Evolutionary conservation across 345 rosid species (phyloP), one percentile per base, ranked within the genome.

Genomic region (Pistacia vera): DNA sequence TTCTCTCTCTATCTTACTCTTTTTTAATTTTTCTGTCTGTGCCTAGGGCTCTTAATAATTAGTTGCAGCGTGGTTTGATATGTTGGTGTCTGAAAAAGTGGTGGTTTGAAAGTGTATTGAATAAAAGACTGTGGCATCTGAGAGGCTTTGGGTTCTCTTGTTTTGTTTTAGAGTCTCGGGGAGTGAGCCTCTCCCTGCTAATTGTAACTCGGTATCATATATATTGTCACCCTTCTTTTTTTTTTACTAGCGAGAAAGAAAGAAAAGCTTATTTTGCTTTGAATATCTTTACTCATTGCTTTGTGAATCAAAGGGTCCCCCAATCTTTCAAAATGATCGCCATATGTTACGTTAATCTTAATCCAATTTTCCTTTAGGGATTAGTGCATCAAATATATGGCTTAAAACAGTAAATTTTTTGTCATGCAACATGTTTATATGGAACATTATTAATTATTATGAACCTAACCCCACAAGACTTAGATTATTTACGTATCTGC

Each of bases 11-110:
- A 28, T 49, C 38, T 49, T 30, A 66, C 6, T 51, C 14, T 44
- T 25, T 66, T 7, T 36, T 22, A 44, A 49, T 56, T 17, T 75
- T 46, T 41, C 41, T 61, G 48, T 36, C n/a, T 51, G 22, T 35
- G 62, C 74, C 55, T 77, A 63, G 79, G 79, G 77, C 79, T 78
- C 76, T 41, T 74, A 89, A 89, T 85, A 77, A 87, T 79, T 82
- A 89, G 89, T 76, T 75, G 80, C 84, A 83, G 86, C 51, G 80
- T 57, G 75, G 83, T 79, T 84, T 77, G 89, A 87, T 83, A 79
- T 72, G 89, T 82, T 88, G 68, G 81, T 85, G 88, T 89, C 87
- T 83, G 88, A 79, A 82, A 86, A 89, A 85, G 86, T 81, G 85
- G 79, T 68, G 89, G 84, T 81, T 85, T 81, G 83, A 85, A 86